Percentiles rank a stretch among this genome's conserved stretches.
phyloP scores from a whole-genome alignment of 2,329 filamentous ascomycete species.

The Cryphonectria naterciae region DNA sequence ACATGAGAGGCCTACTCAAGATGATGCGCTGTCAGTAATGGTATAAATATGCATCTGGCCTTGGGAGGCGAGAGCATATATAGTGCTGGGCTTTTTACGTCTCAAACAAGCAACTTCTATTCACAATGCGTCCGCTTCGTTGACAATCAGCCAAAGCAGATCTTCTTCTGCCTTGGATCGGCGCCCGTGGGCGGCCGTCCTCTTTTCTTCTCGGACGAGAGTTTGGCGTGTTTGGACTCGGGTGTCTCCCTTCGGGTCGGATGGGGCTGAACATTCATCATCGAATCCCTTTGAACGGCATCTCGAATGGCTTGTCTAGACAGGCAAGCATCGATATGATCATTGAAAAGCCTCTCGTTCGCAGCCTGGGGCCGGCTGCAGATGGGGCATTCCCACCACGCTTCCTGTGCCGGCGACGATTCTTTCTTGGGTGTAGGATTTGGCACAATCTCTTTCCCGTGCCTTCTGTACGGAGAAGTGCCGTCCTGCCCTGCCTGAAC shows the following conservation, averaged over 20 bases:
- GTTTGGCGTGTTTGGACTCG: constrained; percentile 43
- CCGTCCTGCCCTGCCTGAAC: constrained; percentile 52
- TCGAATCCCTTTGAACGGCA: constrained; percentile 63
- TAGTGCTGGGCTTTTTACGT: neutral
- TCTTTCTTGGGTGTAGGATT: constrained; percentile 50
- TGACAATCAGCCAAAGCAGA: constrained; percentile 53
- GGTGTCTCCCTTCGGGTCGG: constrained; percentile 39
- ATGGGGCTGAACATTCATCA: constrained; percentile 32
- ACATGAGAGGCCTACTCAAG: neutral
- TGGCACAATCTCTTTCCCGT: constrained; percentile 57
- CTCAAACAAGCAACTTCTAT: neutral
- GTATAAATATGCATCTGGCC: neutral
- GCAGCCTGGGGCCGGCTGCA: constrained; percentile 77
- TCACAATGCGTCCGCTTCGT: too few species aligned
- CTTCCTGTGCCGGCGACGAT: constrained; percentile 42
- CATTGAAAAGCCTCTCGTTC: constrained; percentile 80
- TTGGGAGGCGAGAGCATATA: neutral
- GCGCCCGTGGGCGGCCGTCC: constrained; percentile 37
- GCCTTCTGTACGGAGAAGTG: constrained; percentile 38
- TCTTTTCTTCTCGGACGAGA: constrained; percentile 42
- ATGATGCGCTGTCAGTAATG: neutral
- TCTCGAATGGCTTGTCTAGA: constrained; percentile 86
- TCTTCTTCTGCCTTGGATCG: constrained; percentile 56
- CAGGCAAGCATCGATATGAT: constrained; percentile 90
- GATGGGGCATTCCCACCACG: constrained; percentile 85